Percentiles rank a stretch among this genome's conserved stretches.
These are phyloP conservation scores for Stentor coeruleus DNA, from an alignment of 73 alveolate genomes.

Conservation along the genomic window DNA sequence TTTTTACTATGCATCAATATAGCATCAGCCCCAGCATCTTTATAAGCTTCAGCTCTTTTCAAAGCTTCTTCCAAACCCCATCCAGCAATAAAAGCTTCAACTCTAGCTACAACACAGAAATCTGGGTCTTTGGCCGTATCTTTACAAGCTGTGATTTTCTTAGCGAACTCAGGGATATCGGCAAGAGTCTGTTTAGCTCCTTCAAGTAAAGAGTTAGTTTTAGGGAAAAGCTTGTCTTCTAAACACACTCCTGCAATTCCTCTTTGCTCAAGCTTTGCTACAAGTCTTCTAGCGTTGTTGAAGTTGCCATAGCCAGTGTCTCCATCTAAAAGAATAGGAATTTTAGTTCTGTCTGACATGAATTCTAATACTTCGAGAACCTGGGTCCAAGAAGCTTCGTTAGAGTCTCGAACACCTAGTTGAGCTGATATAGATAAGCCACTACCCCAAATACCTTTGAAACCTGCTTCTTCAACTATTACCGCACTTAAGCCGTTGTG, in stretches of 20 bases:
- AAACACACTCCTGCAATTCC: conserved; percentile 85
- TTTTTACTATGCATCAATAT: conserved; percentile 71
- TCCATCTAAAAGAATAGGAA: conserved; percentile 83
- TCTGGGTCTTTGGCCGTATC: conserved; percentile 64
- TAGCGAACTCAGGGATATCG: conserved; percentile 67
- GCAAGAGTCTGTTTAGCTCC: conserved; percentile 75
- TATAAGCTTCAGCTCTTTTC: conserved; percentile 80
- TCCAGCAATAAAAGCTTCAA: conserved; percentile 85
- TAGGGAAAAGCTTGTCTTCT: conserved; percentile 80
- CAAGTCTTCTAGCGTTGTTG: conserved; percentile 78
- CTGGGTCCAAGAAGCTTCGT: conserved; percentile 68
- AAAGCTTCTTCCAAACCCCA: conserved; percentile 80
- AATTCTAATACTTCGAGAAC: conserved; percentile 54
- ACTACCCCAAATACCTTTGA: conserved; percentile 62
- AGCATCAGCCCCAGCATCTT: conserved; percentile 89
- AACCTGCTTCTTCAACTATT: conserved; percentile 70
- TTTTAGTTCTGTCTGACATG: conserved; percentile 69
- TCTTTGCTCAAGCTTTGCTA: conserved; percentile 70
- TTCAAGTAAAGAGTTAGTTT: conserved; percentile 74
- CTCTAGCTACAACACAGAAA: conserved; percentile 78
- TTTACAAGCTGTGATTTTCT: conserved; percentile 71
- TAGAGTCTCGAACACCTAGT: conserved; percentile 58
- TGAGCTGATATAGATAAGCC: conserved; percentile 50
- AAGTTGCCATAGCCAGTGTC: conserved; percentile 85
- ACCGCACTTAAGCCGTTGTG: conserved; percentile 73